Evolutionary conservation across 495 filamentous ascomycete genomes (phyloP), one percentile per base, ranked within the genome.

Genomic region (Xylaria acuta): DNA sequence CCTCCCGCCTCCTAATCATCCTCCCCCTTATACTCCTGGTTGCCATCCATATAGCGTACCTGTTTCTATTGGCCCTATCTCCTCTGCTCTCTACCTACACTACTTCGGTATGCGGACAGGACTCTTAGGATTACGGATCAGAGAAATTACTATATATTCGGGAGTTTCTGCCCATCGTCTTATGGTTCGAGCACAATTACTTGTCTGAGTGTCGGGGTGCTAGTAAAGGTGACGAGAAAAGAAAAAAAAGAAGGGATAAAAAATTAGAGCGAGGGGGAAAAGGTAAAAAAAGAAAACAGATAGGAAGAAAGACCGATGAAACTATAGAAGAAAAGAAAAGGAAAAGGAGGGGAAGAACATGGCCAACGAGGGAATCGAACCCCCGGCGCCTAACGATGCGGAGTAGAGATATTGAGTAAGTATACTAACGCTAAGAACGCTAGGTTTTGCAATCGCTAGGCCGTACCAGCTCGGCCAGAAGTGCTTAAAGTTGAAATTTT

Each of bases 341-440:
- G 1, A 9, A 22, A n/a, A 49, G 5, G 8, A 7, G 16, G 11
- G 5, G 4, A 5, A 14, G n/a, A n/a, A n/a, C n/a, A n/a, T 30
- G 51, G 22, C 62, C 40, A 64, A 41, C 40, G 6, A 64, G 11
- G 58, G 62, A 64, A 45, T 64, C 4, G 40, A 45, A 45, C 38
- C 62, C 38, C n/a, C 41, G 22, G 40, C 1, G 36, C 62, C 62
- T 64, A 45, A 45, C 62, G 22, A 64, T 64, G 62, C 36, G 2
- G 22, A 64, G 62, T 64, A 64, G 38, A 60, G 56, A 64, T 30
- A 32, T 32, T 32, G 5, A 30, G 53, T 56, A 56, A 56, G 25
- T 32, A 56, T 56, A 18, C 53, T 56, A 32, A 56, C 53, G 53
- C 53, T 54, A 1, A 30, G 51, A 54, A 54, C 25, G 51, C 53